These are phyloP conservation scores for Arachis hypogaea DNA, from an alignment of 306 rosid genomes.

Conservation along the genomic window DNA sequence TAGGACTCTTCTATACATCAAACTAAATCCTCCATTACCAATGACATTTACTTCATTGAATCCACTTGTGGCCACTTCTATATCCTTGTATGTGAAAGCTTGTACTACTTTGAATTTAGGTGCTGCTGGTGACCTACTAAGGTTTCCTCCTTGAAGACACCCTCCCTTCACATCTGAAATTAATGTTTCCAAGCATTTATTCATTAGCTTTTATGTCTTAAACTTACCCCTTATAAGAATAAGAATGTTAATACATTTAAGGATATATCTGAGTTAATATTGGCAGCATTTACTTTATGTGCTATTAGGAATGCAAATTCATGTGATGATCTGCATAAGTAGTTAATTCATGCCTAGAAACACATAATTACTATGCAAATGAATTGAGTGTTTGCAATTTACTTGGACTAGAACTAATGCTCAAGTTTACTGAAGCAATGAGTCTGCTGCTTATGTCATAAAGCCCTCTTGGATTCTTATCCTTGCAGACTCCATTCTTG, in stretches of 20 bases:
- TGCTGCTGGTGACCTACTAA: constrained; percentile 50
- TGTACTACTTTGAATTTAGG: constrained; percentile 69
- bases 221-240: background rate
- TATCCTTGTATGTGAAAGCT: constrained; percentile 82
- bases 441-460: constrained; percentile 56
- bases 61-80: constrained; percentile 70
- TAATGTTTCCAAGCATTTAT: constrained; percentile 23
- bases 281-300: background rate
- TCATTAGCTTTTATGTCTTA: constrained; percentile 15
- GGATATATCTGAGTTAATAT: constrained; percentile 1
- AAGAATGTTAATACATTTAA: background rate
- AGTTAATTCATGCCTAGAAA: too few species aligned
- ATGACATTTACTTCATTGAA: constrained; percentile 72
- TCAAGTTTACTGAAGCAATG: constrained; percentile 54
- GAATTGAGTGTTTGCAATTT: background rate
- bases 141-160: constrained; percentile 3
- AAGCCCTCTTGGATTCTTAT: constrained; percentile 38
- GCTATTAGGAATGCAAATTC: too few species aligned
- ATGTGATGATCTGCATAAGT: too few species aligned
- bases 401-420: constrained; percentile 81
- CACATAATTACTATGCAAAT: background rate
- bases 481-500: constrained; percentile 43
- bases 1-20: constrained; percentile 76
- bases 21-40: constrained; percentile 65
- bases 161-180: constrained; percentile 82